Conservation (phyloP, 495 filamentous ascomycete species). For the Hypomontagnella monticulosa region DNA sequence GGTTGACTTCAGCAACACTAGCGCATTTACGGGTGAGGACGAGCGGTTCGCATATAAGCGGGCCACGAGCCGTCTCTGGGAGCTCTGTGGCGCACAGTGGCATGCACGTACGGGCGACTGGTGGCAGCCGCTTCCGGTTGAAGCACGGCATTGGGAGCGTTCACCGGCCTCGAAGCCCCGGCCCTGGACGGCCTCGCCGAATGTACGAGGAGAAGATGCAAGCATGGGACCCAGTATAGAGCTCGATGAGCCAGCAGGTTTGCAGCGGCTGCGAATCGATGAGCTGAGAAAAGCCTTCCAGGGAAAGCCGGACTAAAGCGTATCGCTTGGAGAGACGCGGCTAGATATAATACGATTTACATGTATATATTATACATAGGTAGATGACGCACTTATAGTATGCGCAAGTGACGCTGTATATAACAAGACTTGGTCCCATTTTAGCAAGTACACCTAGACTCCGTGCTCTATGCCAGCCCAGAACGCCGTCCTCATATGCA, state of each 20-base stretch:
- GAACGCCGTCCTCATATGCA: slow-evolving; percentile 31
- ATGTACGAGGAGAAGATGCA: slow-evolving; percentile 39
- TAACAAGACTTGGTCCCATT: slow-evolving; percentile 11
- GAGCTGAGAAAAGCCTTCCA: slow-evolving; percentile 34
- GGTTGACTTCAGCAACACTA: slow-evolving; percentile 64
- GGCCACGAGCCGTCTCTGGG: slow-evolving; percentile 73
- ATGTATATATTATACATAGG: slow-evolving; percentile 8
- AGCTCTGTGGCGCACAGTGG: slow-evolving; percentile 73
- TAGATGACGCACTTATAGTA: slow-evolving; percentile 11
- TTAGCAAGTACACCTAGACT: slow-evolving; percentile 29
- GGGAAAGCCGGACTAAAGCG: background rate
- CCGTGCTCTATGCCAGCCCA: slow-evolving; percentile 34
- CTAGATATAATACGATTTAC: background rate
- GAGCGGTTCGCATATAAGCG: slow-evolving; percentile 77
- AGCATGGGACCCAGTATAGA: slow-evolving; percentile 51
- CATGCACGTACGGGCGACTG: slow-evolving; percentile 66
- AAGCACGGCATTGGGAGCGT: slow-evolving; percentile 68
- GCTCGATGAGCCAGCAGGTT: slow-evolving; percentile 53
- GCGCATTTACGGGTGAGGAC: slow-evolving; percentile 74
- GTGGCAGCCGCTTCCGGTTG: slow-evolving; percentile 70
- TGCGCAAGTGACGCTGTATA: slow-evolving; percentile 3
- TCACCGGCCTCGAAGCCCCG: slow-evolving; percentile 35
- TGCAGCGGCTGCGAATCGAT: slow-evolving; percentile 50
- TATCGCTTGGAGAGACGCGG: too few relatives aligned
- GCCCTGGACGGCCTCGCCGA: background rate